Base-by-base conservation (phyloP, 805 yeast genomes). In the Komagataella phaffii region DNA sequence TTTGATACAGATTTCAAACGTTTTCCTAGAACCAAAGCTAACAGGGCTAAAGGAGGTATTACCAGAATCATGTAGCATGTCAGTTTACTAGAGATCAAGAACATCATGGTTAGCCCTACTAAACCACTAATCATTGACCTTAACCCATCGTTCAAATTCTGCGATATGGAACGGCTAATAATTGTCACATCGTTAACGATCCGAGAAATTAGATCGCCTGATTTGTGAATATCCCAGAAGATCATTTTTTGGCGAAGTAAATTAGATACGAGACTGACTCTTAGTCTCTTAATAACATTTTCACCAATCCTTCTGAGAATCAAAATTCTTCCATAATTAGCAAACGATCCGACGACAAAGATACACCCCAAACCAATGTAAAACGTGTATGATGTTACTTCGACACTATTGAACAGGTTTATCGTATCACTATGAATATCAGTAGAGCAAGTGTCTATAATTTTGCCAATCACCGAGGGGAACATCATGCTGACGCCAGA, bases 81-180 rank as follows among this genome's bases (percentile, higher is more conserved):
- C 54, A 91, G 72, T 60, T 89, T 81, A 71, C 87, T 77, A 44
- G 93, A 83, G 7, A 90, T 93, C 58, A 80, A 80, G 55, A 87
- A 72, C 98, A 91, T 91, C 96, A 90, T 88, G 3, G 87, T 77
- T 48, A 90, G 69, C 6, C 97, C 98, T 45, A 88, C 95, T 48
- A 77, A 71, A 1, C 96, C 96, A 59, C 88, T 81, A 18, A 91
- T 79, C 1, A 81, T 64, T 0, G 97, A 82, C 53, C 97, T 71
- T 44, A 89, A 74, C n/a, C 98, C 98, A 63, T 91, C 97, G 53
- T 93, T 83, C 21, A 91, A 75, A 63, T 91, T 90, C 58, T 85
- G 91, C 40, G 96, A 88, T 17, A 91, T 79, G 0, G 96, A 81
- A 59, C 83, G 80, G 6, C 96, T 78, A 12, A 91, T 95, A 47